A percentile compares a stretch with the other conserved stretches of the same genome.
phyloP scores from a whole-genome alignment of 805 yeast genomes.

The Zygoascus bituminiphila region DNA sequence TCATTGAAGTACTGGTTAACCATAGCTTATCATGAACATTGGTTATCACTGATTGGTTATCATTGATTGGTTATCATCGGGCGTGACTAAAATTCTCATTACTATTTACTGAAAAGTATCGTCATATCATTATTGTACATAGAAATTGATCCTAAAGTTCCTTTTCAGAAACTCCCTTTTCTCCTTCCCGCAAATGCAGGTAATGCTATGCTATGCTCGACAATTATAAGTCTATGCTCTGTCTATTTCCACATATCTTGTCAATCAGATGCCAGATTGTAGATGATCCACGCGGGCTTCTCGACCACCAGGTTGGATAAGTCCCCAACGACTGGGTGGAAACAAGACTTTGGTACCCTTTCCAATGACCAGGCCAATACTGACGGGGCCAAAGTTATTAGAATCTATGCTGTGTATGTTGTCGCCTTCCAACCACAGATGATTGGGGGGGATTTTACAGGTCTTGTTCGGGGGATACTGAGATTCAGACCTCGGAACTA shows the following conservation, averaged over 20 bases:
- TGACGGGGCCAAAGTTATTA: slow-evolving; percentile 81
- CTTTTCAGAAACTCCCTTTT: too few species aligned
- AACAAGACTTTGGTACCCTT: slow-evolving; percentile 60
- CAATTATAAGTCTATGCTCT: too few species aligned
- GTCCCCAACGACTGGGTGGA: slow-evolving; percentile 56
- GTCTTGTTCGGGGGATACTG: slow-evolving; percentile 54
- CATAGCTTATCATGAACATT: too few species aligned
- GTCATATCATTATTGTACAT: neutral
- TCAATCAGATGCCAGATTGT: neutral
- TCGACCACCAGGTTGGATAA: slow-evolving; percentile 44
- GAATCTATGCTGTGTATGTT: slow-evolving; percentile 71
- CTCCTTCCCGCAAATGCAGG: too few species aligned
- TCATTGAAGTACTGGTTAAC: too few species aligned
- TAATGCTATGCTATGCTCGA: too few species aligned
- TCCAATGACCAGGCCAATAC: slow-evolving; percentile 73
- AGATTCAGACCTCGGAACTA: slow-evolving; percentile 42
- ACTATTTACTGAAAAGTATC: too few species aligned
- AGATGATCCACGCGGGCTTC: slow-evolving; percentile 38
- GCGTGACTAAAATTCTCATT: too few species aligned
- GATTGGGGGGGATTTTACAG: slow-evolving; percentile 65
- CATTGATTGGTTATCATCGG: too few species aligned
- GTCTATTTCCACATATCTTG: too few species aligned
- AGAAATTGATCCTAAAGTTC: neutral
- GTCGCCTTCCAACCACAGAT: slow-evolving; percentile 94
- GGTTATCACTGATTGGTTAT: too few species aligned